Percentiles rank a stretch among this genome's conserved stretches.
phyloP scores from a whole-genome alignment of 2,329 filamentous ascomycete species.

The Triangularia setosa region DNA sequence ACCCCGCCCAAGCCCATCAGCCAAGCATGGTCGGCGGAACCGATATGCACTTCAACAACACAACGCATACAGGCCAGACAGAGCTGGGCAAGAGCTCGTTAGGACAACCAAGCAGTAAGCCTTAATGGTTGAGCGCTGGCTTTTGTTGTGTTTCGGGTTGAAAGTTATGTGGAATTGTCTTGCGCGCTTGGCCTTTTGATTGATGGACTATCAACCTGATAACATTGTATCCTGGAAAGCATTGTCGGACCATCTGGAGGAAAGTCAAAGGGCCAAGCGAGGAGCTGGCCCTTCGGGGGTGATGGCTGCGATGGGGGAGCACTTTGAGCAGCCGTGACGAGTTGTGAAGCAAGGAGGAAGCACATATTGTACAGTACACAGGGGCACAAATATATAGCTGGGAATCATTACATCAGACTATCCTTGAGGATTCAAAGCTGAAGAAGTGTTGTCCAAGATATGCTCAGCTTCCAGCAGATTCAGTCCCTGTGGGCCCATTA shows the following conservation, averaged over 20 bases:
- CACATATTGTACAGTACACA: not conserved
- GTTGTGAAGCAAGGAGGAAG: not conserved
- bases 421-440: no score
- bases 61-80: not conserved
- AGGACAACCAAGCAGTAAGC: not conserved
- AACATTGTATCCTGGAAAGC: not conserved
- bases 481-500: not conserved
- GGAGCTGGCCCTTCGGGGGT: not conserved
- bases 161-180: not conserved
- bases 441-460: not conserved
- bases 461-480: not conserved
- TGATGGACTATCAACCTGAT: not conserved
- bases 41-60: not conserved
- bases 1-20: not conserved
- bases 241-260: not conserved
- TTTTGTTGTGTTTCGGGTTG: not conserved
- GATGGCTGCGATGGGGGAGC: not conserved
- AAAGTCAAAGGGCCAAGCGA: not conserved
- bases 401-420: no score
- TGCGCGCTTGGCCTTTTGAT: not conserved
- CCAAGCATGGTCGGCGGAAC: not conserved
- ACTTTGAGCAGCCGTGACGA: not conserved
- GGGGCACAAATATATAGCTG: not conserved
- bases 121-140: not conserved
- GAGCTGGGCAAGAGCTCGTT: not conserved